phyloP scores from a whole-genome alignment of 441 rosid genomes.

The Iberis amara region DNA sequence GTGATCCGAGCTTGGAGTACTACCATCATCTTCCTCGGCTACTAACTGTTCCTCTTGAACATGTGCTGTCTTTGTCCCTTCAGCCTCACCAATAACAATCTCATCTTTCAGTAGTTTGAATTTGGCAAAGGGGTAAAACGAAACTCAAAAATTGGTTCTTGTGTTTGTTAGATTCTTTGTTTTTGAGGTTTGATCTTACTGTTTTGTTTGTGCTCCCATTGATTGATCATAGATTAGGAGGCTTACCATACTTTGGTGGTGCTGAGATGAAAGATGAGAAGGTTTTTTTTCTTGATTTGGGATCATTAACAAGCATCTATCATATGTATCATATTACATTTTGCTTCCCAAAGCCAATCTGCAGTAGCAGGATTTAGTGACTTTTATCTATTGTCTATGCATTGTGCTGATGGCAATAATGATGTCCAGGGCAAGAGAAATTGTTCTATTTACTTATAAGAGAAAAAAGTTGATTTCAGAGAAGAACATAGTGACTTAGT shows the following conservation, averaged over 20 bases:
- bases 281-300: constrained; percentile 94
- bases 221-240: constrained; percentile 68
- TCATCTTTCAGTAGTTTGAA: no score
- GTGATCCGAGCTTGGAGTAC: no score
- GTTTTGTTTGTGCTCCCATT: constrained; percentile 12
- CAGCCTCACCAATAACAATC: no score
- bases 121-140: constrained; percentile 82
- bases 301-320: constrained; percentile 92
- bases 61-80: no score
- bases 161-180: neutral
- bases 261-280: constrained; percentile 94
- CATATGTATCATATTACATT: no score
- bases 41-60: no score
- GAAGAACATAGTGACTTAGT: constrained; percentile 94
- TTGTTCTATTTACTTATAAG: constrained; percentile 89
- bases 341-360: no score
- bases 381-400: no score
- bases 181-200: neutral
- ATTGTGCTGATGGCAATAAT: constrained; percentile 15
- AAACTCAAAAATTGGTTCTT: neutral
- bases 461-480: constrained; percentile 85
- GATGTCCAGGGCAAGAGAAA: constrained; percentile 77
- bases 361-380: no score
- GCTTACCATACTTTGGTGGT: constrained; percentile 88
- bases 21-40: no score